These are phyloP conservation scores for Suhomyces prunicola DNA, from an alignment of 805 yeast species.

Conservation along the genomic window DNA sequence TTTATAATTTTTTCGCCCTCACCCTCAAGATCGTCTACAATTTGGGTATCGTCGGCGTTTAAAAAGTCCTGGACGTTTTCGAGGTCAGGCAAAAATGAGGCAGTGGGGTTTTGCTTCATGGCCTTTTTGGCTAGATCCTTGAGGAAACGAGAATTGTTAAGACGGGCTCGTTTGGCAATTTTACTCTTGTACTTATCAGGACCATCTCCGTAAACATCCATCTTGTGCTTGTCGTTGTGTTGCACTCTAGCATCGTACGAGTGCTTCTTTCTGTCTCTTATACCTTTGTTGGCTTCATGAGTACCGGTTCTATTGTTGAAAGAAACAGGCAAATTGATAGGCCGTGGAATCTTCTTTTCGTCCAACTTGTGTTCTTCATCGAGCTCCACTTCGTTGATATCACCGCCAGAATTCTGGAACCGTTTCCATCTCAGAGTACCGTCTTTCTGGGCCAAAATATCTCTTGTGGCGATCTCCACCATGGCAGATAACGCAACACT, in stretches of 20 bases:
- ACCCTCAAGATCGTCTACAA: conserved; percentile 33
- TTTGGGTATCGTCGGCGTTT: conserved; percentile 39
- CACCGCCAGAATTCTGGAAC: conserved; percentile 19
- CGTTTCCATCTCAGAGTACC: conserved; percentile 51
- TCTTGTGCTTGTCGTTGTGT: conserved; percentile 57
- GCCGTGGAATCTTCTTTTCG: conserved; percentile 23
- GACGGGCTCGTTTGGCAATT: conserved; percentile 46
- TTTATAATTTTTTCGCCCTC: conserved; percentile 38
- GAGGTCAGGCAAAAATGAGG: conserved; percentile 50
- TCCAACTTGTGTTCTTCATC: conserved; percentile 17
- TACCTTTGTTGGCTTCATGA: conserved; percentile 71
- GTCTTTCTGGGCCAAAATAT: conserved; percentile 48
- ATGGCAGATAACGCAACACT: conserved; percentile 52
- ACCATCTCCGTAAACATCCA: conserved; percentile 78
- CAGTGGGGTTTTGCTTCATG: conserved; percentile 31
- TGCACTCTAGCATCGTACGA: conserved; percentile 82
- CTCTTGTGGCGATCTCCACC: conserved; percentile 73
- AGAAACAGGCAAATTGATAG: conserved; percentile 47
- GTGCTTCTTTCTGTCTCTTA: conserved; percentile 75
- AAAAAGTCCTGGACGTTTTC: conserved; percentile 58
- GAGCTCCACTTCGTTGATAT: conserved; percentile 10
- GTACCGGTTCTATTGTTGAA: conserved; percentile 85
- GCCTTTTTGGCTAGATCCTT: conserved; percentile 53
- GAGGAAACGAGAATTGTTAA: conserved; percentile 54
- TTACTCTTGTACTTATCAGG: conserved; percentile 55